Conservation (phyloP, 768 basidiomycete genomes). For the Piloderma croceum region DNA sequence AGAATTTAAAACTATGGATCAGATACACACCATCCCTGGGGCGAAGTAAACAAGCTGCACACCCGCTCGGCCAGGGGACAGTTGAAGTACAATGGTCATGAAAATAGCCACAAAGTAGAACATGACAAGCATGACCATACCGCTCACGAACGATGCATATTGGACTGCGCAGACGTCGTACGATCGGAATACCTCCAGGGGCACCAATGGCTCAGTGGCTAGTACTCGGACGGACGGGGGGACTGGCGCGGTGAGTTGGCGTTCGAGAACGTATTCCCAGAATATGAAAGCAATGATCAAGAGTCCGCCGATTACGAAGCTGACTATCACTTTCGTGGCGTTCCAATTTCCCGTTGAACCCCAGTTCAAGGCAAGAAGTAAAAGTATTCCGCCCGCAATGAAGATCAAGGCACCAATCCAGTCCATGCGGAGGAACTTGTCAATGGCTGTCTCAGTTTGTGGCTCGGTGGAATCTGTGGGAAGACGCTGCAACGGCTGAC, state of each 20-base stretch:
- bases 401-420: constrained; percentile 44
- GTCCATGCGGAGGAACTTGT: constrained; percentile 35
- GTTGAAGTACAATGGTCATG: constrained; percentile 40
- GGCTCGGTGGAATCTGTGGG: constrained; percentile 1
- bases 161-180: constrained; percentile 36
- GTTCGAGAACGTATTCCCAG: constrained; percentile 41
- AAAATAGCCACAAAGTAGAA: constrained; percentile 54
- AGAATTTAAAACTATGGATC: neutral
- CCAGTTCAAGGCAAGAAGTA: constrained; percentile 48
- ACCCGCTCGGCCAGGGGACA: constrained; percentile 35
- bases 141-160: constrained; percentile 34
- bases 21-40: constrained; percentile 38
- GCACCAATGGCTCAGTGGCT: constrained; percentile 39
- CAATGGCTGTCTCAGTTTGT: constrained; percentile 13
- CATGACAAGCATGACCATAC: constrained; percentile 46
- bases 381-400: constrained; percentile 36
- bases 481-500: constrained; percentile 11
- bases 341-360: constrained; percentile 41
- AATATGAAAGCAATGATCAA: constrained; percentile 33
- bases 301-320: constrained; percentile 40
- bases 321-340: constrained; percentile 39
- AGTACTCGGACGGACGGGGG: constrained; percentile 8
- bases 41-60: constrained; percentile 48
- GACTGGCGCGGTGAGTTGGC: constrained; percentile 7
- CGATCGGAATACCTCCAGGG: constrained; percentile 41